Percentiles rank a stretch among this genome's conserved stretches.
These are phyloP conservation scores for Lipomyces kockii DNA, from an alignment of 805 yeast species.

Conservation along the genomic window DNA sequence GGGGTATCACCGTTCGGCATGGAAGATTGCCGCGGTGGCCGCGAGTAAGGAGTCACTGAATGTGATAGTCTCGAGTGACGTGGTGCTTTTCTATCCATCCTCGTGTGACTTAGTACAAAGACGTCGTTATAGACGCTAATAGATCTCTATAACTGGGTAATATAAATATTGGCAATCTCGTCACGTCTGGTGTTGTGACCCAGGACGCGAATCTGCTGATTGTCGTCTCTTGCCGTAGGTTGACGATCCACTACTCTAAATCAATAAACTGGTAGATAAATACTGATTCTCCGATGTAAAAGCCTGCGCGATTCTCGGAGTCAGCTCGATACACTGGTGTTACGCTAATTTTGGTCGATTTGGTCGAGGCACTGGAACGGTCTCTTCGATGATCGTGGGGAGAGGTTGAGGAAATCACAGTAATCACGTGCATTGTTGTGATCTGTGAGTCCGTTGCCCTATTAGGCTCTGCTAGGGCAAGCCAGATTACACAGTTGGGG, in stretches of 20 bases:
- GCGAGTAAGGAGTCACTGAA: constrained; percentile 13
- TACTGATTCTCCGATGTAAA: neutral
- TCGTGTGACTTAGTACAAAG: neutral
- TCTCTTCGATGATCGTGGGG: too few relatives aligned
- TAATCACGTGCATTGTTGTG: neutral
- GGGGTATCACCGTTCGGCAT: neutral
- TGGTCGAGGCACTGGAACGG: too few relatives aligned
- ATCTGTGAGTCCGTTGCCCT: neutral
- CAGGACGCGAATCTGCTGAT: neutral
- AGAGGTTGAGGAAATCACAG: neutral
- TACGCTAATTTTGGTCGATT: too few relatives aligned
- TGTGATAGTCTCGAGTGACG: constrained; percentile 1
- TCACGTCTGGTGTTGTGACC: neutral
- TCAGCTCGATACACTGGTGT: neutral
- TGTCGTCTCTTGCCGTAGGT: neutral
- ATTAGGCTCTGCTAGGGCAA: neutral
- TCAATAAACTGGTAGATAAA: too few relatives aligned
- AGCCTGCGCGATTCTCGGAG: neutral
- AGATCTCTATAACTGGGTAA: neutral
- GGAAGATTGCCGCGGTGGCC: constrained; percentile 7
- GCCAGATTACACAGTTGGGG: neutral
- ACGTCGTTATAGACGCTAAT: neutral
- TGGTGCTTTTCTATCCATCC: constrained; percentile 26
- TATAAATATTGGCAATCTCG: neutral
- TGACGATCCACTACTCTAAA: neutral